A percentile compares a stretch with the other conserved stretches of the same genome.
Evolutionary conservation across 2,329 filamentous ascomycete species (phyloP).

Genomic region (Phialemoniopsis sp.): DNA sequence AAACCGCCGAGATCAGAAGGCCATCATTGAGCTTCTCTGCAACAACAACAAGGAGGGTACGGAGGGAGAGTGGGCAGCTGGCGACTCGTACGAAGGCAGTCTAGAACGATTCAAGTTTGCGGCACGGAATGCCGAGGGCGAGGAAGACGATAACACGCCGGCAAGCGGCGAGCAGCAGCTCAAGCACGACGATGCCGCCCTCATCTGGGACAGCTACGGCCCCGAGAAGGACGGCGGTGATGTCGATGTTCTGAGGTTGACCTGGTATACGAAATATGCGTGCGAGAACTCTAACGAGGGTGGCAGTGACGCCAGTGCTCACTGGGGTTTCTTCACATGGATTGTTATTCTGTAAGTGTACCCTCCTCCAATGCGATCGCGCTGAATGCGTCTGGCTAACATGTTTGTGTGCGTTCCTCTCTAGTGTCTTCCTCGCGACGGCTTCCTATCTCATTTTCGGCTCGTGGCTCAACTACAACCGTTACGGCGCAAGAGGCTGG

Average conservation of each 20-base stretch:
- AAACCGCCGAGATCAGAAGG: constrained; percentile 53
- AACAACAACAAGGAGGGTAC: constrained; percentile 67
- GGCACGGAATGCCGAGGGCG: constrained; percentile 9
- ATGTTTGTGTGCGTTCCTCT: constrained; percentile 2
- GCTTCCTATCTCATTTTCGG: constrained; percentile 95
- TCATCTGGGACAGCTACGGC: constrained; percentile 75
- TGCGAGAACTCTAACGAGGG: constrained; percentile 57
- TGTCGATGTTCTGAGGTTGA: constrained; percentile 60
- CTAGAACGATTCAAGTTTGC: constrained; percentile 5
- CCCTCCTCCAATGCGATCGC: background rate
- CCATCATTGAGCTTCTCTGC: constrained; percentile 83
- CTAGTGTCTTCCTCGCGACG: constrained; percentile 75
- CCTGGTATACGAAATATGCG: constrained; percentile 85
- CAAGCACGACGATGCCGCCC: constrained; percentile 52
- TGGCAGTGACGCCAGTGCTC: constrained; percentile 34
- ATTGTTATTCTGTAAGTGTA: constrained; percentile 80
- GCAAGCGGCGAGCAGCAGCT: constrained; percentile 41
- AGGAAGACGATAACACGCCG: constrained; percentile 23
- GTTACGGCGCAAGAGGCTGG: constrained; percentile 92
- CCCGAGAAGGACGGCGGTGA: constrained; percentile 48
- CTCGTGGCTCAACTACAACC: constrained; percentile 98
- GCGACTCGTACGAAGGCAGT: constrained; percentile 45
- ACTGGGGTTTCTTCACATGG: constrained; percentile 98
- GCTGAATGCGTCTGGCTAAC: background rate
- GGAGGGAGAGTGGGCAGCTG: constrained; percentile 61